Evolutionary conservation across 495 filamentous ascomycete genomes (phyloP), one percentile per base, ranked within the genome.

Genomic region (Neurospora sp.): DNA sequence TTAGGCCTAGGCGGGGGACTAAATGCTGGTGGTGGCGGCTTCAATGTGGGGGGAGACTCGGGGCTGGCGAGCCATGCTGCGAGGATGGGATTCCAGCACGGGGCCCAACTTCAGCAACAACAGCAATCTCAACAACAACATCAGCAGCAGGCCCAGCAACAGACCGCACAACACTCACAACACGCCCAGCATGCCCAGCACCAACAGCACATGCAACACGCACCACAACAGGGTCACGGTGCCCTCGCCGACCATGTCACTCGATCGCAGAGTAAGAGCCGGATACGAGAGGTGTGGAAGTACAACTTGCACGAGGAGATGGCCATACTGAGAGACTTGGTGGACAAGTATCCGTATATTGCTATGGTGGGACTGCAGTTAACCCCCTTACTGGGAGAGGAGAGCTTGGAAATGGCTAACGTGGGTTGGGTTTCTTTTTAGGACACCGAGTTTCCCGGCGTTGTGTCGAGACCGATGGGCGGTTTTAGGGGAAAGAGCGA

Each of bases 391-490:
- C 5, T 27, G 31, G 11, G 39, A 48, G 27, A 69, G 59, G 40
- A 69, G 10, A 14, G 46, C 20, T 12, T 41, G n/a, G 18, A 44
- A 31, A 39, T 69, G 71, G 76, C 80, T 83, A 75, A 83, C 76
- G 54, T 62, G 54, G 23, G 14, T 16, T 23, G 48, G 37, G 18
- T 12, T 69, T 69, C 18, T 12, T 72, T 39, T 69, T 79, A 98
- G 95, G 96, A 99, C 80, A 97, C 96, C 69, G 95, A 98, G 80
- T 99, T 99, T 77, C 96, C 96, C 5, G 96, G 96, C 39, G 93
- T 99, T 44, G 94, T 99, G 70, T 93, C 94, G 31, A 89, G 96
- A 70, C 96, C 96, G 5, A 98, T 99, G 86, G 96, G 96, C 16
- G 87, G 91, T 44, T 99, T 99, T 80, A 89, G 90, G 18, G 94